Percentiles rank a stretch among this genome's conserved stretches.
Conservation (phyloP, 108 stramenopile species). For the Cyclotella choctawhatcheeana region DNA sequence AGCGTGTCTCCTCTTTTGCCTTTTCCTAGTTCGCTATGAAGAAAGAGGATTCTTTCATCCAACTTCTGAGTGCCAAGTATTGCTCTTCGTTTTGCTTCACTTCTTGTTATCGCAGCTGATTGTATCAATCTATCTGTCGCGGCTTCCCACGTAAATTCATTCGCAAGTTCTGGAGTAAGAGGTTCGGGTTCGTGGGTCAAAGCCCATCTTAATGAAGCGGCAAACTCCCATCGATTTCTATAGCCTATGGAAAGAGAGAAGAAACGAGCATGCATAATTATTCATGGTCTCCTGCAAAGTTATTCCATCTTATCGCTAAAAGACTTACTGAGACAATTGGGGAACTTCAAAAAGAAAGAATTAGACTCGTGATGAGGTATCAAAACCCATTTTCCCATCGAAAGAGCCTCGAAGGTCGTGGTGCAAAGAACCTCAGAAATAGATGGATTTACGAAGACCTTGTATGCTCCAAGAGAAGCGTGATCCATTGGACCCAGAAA, state of each 20-base stretch:
- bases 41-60: conserved; percentile 80
- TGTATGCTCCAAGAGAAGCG: conserved; percentile 63
- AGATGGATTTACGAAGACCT: conserved; percentile 88
- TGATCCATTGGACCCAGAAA: conserved; percentile 84
- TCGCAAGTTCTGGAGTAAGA: conserved; percentile 60
- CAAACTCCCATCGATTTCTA: conserved; percentile 76
- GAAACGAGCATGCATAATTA: background rate
- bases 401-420: conserved; percentile 71
- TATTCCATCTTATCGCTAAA: background rate
- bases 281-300: background rate
- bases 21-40: conserved; percentile 79
- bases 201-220: conserved; percentile 76
- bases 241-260: conserved; percentile 35
- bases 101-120: conserved; percentile 68
- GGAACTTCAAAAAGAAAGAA: conserved; percentile 70
- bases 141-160: conserved; percentile 81
- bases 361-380: conserved; percentile 78
- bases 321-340: conserved; percentile 66
- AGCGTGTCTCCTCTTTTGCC: conserved; percentile 71
- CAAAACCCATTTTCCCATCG: conserved; percentile 88
- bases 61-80: conserved; percentile 58
- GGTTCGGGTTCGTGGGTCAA: conserved; percentile 81
- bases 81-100: conserved; percentile 64
- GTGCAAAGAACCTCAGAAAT: conserved; percentile 86
- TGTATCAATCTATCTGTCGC: conserved; percentile 79